Evolutionary conservation across 345 rosid genomes (phyloP), one percentile per base, ranked within the genome.

Genomic region (Heritiera fomes): DNA sequence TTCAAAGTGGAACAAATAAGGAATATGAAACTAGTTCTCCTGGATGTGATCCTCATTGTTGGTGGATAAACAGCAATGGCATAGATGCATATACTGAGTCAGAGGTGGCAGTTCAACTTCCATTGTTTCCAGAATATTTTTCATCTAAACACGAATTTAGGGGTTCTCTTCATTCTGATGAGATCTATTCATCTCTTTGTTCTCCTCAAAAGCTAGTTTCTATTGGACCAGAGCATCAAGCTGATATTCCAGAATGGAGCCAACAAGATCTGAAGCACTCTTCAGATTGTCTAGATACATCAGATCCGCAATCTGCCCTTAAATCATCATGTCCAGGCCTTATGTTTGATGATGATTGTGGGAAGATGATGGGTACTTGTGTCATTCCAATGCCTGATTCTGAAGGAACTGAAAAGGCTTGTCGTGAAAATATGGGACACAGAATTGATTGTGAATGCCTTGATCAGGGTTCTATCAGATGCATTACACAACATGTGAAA

Each of bases 201-300:
- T 84, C 87, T 34, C 81, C 88, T 3, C 79, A 61, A 77, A 89
- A 83, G 75, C 75, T 70, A 14, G 92, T 89, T 82, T 83, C 89
- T 18, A 50, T 87, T 75, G 96, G 93, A 82, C 89, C 85, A 59
- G 81, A 88, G 85, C 78, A 88, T 83, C 91, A 87, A 78, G 94
- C 89, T 63, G 76, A 85, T 75, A 78, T 94, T 78, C 90, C 92
- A 8, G 85, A 83, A 23, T 89, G 87, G 91, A 62, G 77, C 47
- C 62, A 47, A 28, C 68, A 68, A 63, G 75, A 66, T 60, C 32
- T 46, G 61, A 76, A 75, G 70, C 58, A 38, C 38, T 46, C 49
- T 66, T 23, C 65, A 47, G 59, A 59, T 77, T 63, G 70, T 71
- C 56, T 82, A 7, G 60, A 60, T 53, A 34, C 12, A 15, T 65